Evolutionary conservation across 2,329 filamentous ascomycete species (phyloP), one percentile per base, ranked within the genome.

Genomic region (Hawksworthiomyces lignivorus): DNA sequence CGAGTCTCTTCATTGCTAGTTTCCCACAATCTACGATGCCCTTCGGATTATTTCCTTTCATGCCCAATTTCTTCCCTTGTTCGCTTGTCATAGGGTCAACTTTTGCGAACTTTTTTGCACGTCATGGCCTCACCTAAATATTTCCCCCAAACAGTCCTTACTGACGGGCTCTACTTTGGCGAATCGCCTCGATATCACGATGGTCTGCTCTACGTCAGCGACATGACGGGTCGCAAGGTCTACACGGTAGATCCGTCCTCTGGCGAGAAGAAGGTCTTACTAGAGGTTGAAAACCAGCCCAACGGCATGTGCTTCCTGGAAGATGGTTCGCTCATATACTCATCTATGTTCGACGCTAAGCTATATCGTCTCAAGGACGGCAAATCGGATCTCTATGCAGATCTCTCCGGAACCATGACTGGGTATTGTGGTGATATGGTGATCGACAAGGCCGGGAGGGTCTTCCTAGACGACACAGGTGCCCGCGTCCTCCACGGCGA

Each of bases 401-500:
- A 35, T n/a, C 19, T 35, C 19, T 10, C 33, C 4, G 33, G 33
- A 12, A 22, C 19, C 18, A 35, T 35, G 33, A 35, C 33, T 6
- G 33, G 33, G 9, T 35, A 35, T n/a, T 35, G 33, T 21, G 33
- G 33, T 21, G 33, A 35, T n/a, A 35, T 35, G 33, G 33, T 35
- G 7, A 35, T 35, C 33, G 33, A 24, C 33, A 22, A 14, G 17
- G 15, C 15, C 5, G 33, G 33, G 4, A 19, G 20, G 8, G 33
- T 35, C 17, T 35, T 24, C n/a, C 19, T 35, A 1, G 33, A 35
- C 33, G 33, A 35, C 33, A 35, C 33, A 4, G 33, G 33, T 10
- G 33, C 33, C 33, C 33, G 33, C 33, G 33, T 35, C 15, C 33
- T 35, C 19, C 33, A 35, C n/a, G 33, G 33, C 19, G 17, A 35